These are phyloP conservation scores for Chalciporus pseudorubinellus DNA, from an alignment of 768 basidiomycete genomes.

Conservation along the genomic window DNA sequence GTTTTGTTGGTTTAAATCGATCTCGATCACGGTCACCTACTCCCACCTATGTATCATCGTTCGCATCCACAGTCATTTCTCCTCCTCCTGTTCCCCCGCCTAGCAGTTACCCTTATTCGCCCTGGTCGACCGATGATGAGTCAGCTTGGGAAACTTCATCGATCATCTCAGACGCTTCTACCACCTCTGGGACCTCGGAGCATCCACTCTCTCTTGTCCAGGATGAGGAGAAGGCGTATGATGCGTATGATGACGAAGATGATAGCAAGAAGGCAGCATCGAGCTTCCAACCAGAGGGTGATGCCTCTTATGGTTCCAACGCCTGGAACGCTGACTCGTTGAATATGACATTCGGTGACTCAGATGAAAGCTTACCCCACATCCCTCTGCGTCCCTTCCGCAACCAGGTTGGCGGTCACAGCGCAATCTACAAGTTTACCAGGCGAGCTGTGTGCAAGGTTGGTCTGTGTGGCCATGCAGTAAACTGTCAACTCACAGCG, in stretches of 20 bases:
- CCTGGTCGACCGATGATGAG: conserved; percentile 77
- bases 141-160: conserved; percentile 76
- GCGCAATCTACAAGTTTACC: conserved; percentile 96
- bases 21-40: conserved; percentile 39
- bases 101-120: conserved; percentile 39
- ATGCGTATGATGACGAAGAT: conserved; percentile 15
- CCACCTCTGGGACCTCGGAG: conserved; percentile 45
- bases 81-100: conserved; percentile 15
- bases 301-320: conserved; percentile 2
- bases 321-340: conserved; percentile 35
- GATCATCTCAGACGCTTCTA: conserved; percentile 57
- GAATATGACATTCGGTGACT: conserved; percentile 42
- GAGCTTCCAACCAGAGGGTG: conserved; percentile 18
- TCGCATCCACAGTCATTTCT: conserved; percentile 18
- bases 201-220: conserved; percentile 31
- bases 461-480: conserved; percentile 25
- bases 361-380: conserved; percentile 69
- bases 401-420: conserved; percentile 98
- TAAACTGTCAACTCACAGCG: conserved; percentile 11
- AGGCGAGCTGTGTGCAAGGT: conserved; percentile 99
- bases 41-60: conserved; percentile 33
- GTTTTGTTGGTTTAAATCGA: conserved; percentile 7
- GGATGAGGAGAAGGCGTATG: conserved; percentile 14
- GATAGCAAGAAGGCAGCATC: conserved; percentile 8
- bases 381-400: conserved; percentile 94